Percentiles rank a stretch among this genome's conserved stretches.
Conservation (phyloP, 176 grass and related monocot species). For the Raddia guianensis region DNA sequence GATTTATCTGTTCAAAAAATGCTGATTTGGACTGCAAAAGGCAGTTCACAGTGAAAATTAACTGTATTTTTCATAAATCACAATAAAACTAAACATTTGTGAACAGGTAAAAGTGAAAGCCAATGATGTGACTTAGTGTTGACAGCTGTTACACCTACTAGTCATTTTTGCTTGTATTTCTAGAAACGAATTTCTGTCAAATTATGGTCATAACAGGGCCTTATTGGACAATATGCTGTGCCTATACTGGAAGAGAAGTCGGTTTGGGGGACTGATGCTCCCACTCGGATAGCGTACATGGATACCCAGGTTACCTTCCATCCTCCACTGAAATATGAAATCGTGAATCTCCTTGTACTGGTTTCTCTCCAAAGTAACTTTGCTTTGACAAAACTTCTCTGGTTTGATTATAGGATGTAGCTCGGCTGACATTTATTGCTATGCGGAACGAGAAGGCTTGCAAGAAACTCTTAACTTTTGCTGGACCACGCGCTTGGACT, state of each 20-base stretch:
- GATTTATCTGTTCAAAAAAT: not conserved
- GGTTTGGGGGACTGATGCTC: conserved; percentile 99
- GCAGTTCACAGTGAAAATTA: conserved; percentile 2
- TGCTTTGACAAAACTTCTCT: conserved; percentile 37
- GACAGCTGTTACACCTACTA: not conserved
- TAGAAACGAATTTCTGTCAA: conserved; percentile 34
- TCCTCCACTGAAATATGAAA: conserved; percentile 19
- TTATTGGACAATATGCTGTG: conserved; percentile 98
- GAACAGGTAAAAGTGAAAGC: not conserved
- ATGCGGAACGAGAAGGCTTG: conserved; percentile 78
- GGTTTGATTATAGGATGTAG: conserved; percentile 68
- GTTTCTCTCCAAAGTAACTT: conserved; percentile 31
- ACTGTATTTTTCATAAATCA: conserved; percentile 6
- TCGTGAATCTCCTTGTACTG: conserved; percentile 9
- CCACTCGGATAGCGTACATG: conserved; percentile 98
- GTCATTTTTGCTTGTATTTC: conserved; percentile 18
- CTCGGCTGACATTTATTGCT: conserved; percentile 90
- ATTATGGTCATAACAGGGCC: conserved; percentile 60
- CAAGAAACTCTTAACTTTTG: conserved; percentile 83
- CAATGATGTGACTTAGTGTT: not conserved
- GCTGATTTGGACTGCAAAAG: conserved; percentile 19
- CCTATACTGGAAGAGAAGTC: conserved; percentile 99
- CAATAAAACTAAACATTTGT: not conserved
- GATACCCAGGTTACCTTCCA: conserved; percentile 77
- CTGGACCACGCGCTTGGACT: conserved; percentile 98